Conservation (phyloP, 1,284 basidiomycete genomes). For the Marasmius oreades region DNA sequence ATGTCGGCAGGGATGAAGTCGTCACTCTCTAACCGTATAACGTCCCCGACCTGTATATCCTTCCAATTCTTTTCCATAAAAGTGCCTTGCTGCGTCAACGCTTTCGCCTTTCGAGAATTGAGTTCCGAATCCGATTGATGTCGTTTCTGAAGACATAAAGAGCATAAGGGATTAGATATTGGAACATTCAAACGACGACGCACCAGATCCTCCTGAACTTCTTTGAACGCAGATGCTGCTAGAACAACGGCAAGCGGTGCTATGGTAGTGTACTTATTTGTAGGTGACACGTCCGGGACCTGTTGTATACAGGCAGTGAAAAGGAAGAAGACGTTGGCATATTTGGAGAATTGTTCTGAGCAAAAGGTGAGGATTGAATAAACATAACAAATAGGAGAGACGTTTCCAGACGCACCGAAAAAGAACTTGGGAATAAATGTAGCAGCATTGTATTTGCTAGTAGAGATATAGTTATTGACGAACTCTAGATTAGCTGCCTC, state of each 20-base stretch:
- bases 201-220: conserved; percentile 91
- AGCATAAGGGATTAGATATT: conserved; percentile 1
- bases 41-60: conserved; percentile 87
- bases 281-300: conserved; percentile 96
- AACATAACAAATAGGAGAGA: conserved; percentile 9
- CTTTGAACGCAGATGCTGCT: conserved; percentile 95
- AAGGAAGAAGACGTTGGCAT: conserved; percentile 98
- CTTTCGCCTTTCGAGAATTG: conserved; percentile 81
- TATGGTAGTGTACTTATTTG: conserved; percentile 94
- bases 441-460: conserved; percentile 91
- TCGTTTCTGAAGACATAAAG: conserved; percentile 66
- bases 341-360: conserved; percentile 96
- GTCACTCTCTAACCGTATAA: conserved; percentile 88
- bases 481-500: conserved; percentile 65
- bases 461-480: conserved; percentile 84
- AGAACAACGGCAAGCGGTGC: conserved; percentile 88
- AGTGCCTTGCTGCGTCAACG: conserved; percentile 60
- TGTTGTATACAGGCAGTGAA: conserved; percentile 99
- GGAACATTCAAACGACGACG: conserved; percentile 12
- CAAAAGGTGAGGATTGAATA: background rate
- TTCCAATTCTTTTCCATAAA: conserved; percentile 88
- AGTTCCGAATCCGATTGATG: conserved; percentile 94
- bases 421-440: conserved; percentile 96
- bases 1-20: conserved; percentile 97
- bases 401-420: conserved; percentile 55